Evolutionary conservation across 129 eudicot species (phyloP), one percentile per base, ranked within the genome.

Genomic region (Escallonia rubra): DNA sequence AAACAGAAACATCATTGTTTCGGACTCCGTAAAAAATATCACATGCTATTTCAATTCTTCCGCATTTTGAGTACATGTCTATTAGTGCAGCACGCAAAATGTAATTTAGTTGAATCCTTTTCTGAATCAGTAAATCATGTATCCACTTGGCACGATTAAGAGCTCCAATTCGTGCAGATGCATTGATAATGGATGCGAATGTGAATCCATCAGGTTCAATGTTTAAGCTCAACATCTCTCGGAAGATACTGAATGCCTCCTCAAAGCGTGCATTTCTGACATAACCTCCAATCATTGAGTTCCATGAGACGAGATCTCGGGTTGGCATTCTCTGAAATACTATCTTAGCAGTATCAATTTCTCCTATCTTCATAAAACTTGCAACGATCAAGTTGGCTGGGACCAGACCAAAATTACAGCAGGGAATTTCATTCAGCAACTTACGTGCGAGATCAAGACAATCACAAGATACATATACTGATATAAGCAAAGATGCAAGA

Each of bases 21-120:
- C 8, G 69, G 43, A 71, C 78, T 16, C 72, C 61, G 34, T 64
- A 57, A 41, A 91, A 91, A 55, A 91, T 74, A 10, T 66, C 57
- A 76, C 80, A 81, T 38, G 97, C 88, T 0, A 65, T 77, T 43
- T 81, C 94, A 42, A 91, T 83, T 66, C 66, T 76, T 52, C 97
- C 97, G 45, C 97, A 91, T 76, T 83, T 91, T 15, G 97, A 82
- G 72, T 91, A 91, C 96, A 88, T 85, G 74, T 86, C 90, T 23
- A 88, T 75, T 44, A 91, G 76, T 41, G 96, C 90, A 73, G 97
- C 70, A 59, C 74, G 54, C 61, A 91, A 55, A 39, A 91, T 88
- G 63, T 77, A 78, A 67, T 91, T 91, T 8, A 86, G 69, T 71
- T 79, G 79, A 60, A 88, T 66, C 39, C 60, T 65, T 74, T 45